Conservation (phyloP, 2,329 filamentous ascomycete species). For the Colletotrichum cuscutae region DNA sequence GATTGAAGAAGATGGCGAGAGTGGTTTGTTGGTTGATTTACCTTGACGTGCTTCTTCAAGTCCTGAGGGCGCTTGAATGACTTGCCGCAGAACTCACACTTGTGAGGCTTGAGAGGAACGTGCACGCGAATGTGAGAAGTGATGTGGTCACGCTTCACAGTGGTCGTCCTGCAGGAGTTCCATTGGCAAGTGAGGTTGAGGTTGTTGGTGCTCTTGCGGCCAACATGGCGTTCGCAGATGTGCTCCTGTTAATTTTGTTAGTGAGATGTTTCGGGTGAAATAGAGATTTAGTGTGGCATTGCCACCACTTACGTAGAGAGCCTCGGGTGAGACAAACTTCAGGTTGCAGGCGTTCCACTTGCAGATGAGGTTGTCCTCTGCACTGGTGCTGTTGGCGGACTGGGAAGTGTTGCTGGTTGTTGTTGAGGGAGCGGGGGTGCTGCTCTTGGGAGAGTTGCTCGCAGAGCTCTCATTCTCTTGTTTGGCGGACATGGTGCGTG, state of each 20-base stretch:
- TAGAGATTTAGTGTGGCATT: background rate
- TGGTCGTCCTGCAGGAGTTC: constrained; percentile 95
- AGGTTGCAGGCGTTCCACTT: constrained; percentile 70
- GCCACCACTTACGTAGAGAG: constrained; percentile 67
- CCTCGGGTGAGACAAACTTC: constrained; percentile 67
- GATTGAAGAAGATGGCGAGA: background rate
- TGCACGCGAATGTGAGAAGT: constrained; percentile 99
- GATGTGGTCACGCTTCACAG: constrained; percentile 98
- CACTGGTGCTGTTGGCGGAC: constrained; percentile 44
- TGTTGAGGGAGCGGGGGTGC: constrained; percentile 62
- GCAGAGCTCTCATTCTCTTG: constrained; percentile 45
- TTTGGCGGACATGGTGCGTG: constrained; percentile 38
- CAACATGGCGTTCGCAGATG: constrained; percentile 97
- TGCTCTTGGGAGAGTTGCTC: constrained; percentile 61
- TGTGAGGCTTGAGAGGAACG: constrained; percentile 98
- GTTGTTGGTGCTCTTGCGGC: constrained; percentile 99
- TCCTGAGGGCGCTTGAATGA: constrained; percentile 99
- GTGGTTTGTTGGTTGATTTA: constrained; percentile 41
- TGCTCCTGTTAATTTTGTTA: constrained; percentile 74
- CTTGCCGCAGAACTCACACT: constrained; percentile 98
- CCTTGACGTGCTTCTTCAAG: constrained; percentile 98
- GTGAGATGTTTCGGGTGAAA: background rate
- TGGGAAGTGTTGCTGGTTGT: constrained; percentile 58
- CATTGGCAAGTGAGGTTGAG: constrained; percentile 97
- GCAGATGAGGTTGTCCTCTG: constrained; percentile 67